Conservation (phyloP, 257 asterid species). For the Solanum sejunctum region DNA sequence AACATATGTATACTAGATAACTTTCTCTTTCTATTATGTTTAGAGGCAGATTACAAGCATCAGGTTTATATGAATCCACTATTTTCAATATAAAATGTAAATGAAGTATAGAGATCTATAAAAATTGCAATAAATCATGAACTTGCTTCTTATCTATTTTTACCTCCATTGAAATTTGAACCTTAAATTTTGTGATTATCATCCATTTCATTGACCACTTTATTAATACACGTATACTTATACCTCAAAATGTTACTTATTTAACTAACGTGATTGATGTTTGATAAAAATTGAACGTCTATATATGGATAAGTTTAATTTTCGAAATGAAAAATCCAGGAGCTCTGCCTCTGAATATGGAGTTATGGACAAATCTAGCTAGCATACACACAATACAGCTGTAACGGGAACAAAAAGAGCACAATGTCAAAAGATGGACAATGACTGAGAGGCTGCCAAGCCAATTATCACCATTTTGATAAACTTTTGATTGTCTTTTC, state of each 20-base stretch:
- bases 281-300: background rate
- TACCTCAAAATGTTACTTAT: background rate
- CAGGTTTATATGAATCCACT: background rate
- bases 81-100: background rate
- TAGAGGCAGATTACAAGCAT: background rate
- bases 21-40: background rate
- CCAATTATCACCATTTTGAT: constrained; percentile 57
- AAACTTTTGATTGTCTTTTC: constrained; percentile 21
- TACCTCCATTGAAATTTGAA: background rate
- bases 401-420: constrained; percentile 12
- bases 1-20: no score
- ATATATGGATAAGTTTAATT: background rate
- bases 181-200: background rate
- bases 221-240: no score
- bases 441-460: constrained; percentile 9
- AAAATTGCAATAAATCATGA: background rate
- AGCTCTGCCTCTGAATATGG: background rate
- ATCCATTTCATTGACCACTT: background rate
- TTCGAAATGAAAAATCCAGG: background rate
- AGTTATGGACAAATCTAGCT: constrained; percentile 5
- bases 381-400: constrained; percentile 24
- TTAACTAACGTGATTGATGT: background rate
- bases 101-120: background rate
- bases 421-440: constrained; percentile 21
- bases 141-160: background rate